Conservation (phyloP, 495 filamentous ascomycete genomes). For the Opeltia flavorubescens region DNA sequence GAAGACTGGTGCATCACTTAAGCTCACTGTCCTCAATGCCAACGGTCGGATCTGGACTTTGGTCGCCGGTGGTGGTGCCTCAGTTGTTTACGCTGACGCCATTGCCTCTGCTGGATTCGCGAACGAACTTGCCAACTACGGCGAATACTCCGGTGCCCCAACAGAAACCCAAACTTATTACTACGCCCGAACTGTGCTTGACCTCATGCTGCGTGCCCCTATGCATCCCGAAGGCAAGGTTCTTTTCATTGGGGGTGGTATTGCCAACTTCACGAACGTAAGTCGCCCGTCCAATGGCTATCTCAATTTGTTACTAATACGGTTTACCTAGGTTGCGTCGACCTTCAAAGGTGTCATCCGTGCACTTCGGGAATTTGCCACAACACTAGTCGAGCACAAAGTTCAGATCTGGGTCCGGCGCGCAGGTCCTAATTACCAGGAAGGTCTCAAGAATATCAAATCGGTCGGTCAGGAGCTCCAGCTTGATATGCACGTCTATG, state of each 20-base stretch:
- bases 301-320: conserved; percentile 8
- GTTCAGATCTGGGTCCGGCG: conserved; percentile 99
- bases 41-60: conserved; percentile 92
- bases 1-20: conserved; percentile 97
- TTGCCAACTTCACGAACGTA: conserved; percentile 97
- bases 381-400: conserved; percentile 83
- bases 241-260: conserved; percentile 98
- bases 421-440: conserved; percentile 98
- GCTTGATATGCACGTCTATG: conserved; percentile 90
- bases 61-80: conserved; percentile 97
- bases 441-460: conserved; percentile 99
- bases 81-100: conserved; percentile 96
- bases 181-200: conserved; percentile 91
- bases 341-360: conserved; percentile 99
- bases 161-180: conserved; percentile 97
- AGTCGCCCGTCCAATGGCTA: conserved; percentile 1
- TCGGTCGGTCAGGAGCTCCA: conserved; percentile 82
- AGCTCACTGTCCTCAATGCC: conserved; percentile 89
- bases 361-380: conserved; percentile 82
- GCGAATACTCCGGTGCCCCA: conserved; percentile 97
- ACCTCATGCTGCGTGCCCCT: conserved; percentile 93
- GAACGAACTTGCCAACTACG: conserved; percentile 95
- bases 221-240: conserved; percentile 82
- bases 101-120: conserved; percentile 95
- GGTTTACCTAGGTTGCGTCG: conserved; percentile 55